These are phyloP conservation scores for Niebla homalea DNA, from an alignment of 495 filamentous ascomycete species.

Conservation along the genomic window DNA sequence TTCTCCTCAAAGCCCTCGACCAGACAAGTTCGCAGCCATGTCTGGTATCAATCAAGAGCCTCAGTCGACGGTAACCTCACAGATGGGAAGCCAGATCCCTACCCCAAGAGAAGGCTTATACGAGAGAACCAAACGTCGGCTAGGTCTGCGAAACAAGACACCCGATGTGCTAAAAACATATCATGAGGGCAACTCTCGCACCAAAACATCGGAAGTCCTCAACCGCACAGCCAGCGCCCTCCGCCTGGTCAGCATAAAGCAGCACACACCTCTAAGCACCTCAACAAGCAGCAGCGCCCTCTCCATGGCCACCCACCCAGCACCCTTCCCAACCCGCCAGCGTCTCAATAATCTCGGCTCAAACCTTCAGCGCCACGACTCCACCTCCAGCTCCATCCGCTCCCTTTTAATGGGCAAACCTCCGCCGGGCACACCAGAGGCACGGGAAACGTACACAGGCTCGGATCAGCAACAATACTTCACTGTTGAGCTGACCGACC, in stretches of 20 bases:
- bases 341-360: background rate
- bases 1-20: no score
- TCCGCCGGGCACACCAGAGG: slow-evolving; percentile 9
- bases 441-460: slow-evolving; percentile 11
- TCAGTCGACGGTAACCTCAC: background rate
- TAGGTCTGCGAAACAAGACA: slow-evolving; percentile 8
- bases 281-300: slow-evolving; percentile 6
- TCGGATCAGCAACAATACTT: slow-evolving; percentile 9
- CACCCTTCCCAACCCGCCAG: slow-evolving; percentile 1
- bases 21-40: background rate
- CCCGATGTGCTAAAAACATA: background rate
- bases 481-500: slow-evolving; percentile 6
- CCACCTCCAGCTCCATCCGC: slow-evolving; percentile 14
- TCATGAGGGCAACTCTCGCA: background rate
- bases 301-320: slow-evolving; percentile 11
- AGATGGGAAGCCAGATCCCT: background rate
- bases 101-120: slow-evolving; percentile 12
- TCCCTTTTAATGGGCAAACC: slow-evolving; percentile 9
- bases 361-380: background rate
- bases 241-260: background rate
- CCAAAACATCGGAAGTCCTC: slow-evolving; percentile 4
- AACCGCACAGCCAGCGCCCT: slow-evolving; percentile 9
- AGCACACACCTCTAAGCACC: background rate
- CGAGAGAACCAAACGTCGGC: slow-evolving; percentile 11
- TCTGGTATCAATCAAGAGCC: background rate